Evolutionary conservation across 1,284 basidiomycete genomes (phyloP).

Genomic region (Cutaneotrichosporon sp.): DNA sequence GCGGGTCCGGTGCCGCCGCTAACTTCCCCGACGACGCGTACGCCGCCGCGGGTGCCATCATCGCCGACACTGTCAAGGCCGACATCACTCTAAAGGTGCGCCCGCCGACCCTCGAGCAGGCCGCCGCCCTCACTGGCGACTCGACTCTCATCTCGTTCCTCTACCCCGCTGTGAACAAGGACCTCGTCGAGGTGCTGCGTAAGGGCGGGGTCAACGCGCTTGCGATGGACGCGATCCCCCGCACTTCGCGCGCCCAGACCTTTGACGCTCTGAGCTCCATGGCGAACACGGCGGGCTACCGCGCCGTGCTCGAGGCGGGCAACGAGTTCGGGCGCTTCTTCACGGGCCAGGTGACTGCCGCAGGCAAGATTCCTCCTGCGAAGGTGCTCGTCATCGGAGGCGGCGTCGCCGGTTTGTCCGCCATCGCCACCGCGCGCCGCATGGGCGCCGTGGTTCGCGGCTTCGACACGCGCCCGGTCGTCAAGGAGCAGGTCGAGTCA

Average conservation of each 20-base stretch:
- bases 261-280: constrained; percentile 87
- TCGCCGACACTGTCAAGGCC: constrained; percentile 60
- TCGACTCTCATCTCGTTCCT: constrained; percentile 80
- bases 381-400: constrained; percentile 83
- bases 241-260: constrained; percentile 80
- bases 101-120: constrained; percentile 62
- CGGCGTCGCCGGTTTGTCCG: constrained; percentile 80
- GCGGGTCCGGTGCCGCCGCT: constrained; percentile 67
- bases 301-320: constrained; percentile 80
- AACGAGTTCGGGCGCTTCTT: constrained; percentile 83
- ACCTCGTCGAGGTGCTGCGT: constrained; percentile 66
- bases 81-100: constrained; percentile 82
- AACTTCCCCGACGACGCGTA: constrained; percentile 79
- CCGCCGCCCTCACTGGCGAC: constrained; percentile 63
- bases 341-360: constrained; percentile 83
- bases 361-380: constrained; percentile 74
- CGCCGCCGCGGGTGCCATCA: constrained; percentile 69
- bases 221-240: constrained; percentile 83
- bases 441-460: constrained; percentile 82
- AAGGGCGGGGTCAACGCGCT: constrained; percentile 67
- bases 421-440: constrained; percentile 73
- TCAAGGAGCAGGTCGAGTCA: constrained; percentile 80
- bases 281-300: constrained; percentile 84
- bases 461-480: constrained; percentile 78
- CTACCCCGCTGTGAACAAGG: constrained; percentile 76